Percentiles rank a stretch among this genome's conserved stretches.
Evolutionary conservation across 164 flowering plant species (phyloP).

Genomic region (Litsea cubeba): DNA sequence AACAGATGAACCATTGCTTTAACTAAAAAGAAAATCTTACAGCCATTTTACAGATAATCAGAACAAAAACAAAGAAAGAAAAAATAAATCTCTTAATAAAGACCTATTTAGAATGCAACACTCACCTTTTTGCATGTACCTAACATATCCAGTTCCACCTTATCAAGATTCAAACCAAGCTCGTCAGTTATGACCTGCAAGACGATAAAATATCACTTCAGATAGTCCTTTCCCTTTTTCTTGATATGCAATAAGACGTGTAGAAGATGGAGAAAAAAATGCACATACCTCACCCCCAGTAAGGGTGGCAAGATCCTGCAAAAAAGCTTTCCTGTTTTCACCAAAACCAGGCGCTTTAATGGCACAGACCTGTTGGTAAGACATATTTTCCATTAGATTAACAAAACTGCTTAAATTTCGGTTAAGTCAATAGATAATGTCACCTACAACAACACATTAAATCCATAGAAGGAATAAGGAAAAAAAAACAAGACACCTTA

Average conservation of each 20-base stretch:
- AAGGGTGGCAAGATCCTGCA: slow-evolving; percentile 83
- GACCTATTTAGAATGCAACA: background rate
- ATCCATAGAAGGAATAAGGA: background rate
- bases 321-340: slow-evolving; percentile 73
- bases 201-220: background rate
- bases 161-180: slow-evolving; percentile 81
- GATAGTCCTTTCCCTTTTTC: background rate
- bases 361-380: slow-evolving; percentile 65
- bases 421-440: background rate
- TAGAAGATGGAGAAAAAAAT: background rate
- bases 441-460: background rate
- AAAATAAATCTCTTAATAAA: background rate
- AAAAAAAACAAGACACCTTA: slow-evolving; percentile 45
- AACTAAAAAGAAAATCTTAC: background rate
- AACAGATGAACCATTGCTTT: too few species aligned
- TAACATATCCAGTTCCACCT: slow-evolving; percentile 62
- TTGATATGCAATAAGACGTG: background rate
- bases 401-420: background rate
- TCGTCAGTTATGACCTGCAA: slow-evolving; percentile 76
- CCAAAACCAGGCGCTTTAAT: slow-evolving; percentile 97
- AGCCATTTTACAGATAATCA: too few species aligned
- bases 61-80: background rate
- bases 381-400: background rate
- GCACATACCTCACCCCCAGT: slow-evolving; percentile 64
- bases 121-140: slow-evolving; percentile 68